Base-by-base conservation (phyloP, 148 eudicot species). In the Chenopodium suecicum region DNA sequence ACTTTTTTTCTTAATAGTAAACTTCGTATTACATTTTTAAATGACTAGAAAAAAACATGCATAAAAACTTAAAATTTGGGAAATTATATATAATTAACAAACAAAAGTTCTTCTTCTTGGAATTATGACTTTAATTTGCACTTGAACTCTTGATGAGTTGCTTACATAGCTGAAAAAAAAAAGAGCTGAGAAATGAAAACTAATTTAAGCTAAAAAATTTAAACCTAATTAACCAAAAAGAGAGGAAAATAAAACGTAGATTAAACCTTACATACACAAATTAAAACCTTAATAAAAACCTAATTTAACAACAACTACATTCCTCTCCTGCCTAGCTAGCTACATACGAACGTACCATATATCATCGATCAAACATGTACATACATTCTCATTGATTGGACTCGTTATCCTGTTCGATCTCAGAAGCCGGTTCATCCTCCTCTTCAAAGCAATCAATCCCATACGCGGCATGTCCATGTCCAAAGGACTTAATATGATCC, bases 401-500 rank as follows among this genome's bases (percentile, higher is more conserved):
- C 27, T 87, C 89, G 62, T 87, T 82, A 72, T 91, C 95, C 62
- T 91, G 92, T 83, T 92, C 97, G 46, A 92, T 91, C 73, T 92
- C 97, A 16, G 97, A 92, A n/a, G 90, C 90, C 0, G 88, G 87
- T 62, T 92, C 97, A 41, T 92, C 94, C 12, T 92, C 97, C 70
- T 92, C 97, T 1, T 86, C 96, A 16, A 92, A 91, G 74, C 89
- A 87, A 32, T 92, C 92, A 32, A 91, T 88, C 48, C 94, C 94
- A 85, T 83, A 88, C 56, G 97, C 89, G 1, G 90, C 83, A 86
- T 92, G 97, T 2, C 91, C 94, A 68, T 87, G 74, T 11, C 97
- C 97, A 85, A 92, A 92, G 9, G 94, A 90, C 88, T 89, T 92
- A 60, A 92, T 86, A 37, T 92, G 97, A 47, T 92, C 94, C 71